These are phyloP conservation scores for Malus sieversii DNA, from an alignment of 306 rosid species.

Conservation along the genomic window DNA sequence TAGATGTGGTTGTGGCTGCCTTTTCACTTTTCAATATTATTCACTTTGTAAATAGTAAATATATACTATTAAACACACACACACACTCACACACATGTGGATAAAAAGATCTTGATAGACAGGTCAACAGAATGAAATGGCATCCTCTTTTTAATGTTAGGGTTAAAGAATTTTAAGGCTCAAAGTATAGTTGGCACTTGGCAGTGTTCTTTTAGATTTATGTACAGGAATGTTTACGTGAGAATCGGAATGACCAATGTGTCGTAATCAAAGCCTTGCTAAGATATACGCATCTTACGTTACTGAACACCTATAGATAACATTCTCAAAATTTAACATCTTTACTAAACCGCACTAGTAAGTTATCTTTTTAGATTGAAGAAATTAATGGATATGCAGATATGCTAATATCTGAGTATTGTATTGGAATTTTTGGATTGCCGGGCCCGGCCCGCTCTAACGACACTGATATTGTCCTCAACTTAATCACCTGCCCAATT, in stretches of 20 bases:
- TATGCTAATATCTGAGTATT: not conserved
- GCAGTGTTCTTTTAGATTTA: not conserved
- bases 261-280: not conserved
- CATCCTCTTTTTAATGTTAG: too few species aligned
- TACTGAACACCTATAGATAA: too few species aligned
- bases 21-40: slow-evolving; percentile 7
- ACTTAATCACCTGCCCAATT: too few species aligned
- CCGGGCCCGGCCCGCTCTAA: too few species aligned
- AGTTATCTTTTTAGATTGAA: not conserved
- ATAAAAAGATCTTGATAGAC: too few species aligned
- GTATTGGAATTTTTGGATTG: too few species aligned
- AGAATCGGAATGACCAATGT: not conserved
- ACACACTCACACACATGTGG: too few species aligned
- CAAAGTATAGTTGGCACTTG: not conserved
- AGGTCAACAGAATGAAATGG: too few species aligned
- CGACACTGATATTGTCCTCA: too few species aligned
- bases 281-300: not conserved
- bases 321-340: not conserved
- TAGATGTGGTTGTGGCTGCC: not conserved
- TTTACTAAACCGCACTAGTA: not conserved
- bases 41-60: not conserved
- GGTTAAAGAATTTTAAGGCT: not conserved
- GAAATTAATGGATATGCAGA: not conserved
- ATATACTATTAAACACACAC: too few species aligned
- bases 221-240: not conserved